phyloP scores from a whole-genome alignment of 257 asterid genomes.

The Lantana camara region DNA sequence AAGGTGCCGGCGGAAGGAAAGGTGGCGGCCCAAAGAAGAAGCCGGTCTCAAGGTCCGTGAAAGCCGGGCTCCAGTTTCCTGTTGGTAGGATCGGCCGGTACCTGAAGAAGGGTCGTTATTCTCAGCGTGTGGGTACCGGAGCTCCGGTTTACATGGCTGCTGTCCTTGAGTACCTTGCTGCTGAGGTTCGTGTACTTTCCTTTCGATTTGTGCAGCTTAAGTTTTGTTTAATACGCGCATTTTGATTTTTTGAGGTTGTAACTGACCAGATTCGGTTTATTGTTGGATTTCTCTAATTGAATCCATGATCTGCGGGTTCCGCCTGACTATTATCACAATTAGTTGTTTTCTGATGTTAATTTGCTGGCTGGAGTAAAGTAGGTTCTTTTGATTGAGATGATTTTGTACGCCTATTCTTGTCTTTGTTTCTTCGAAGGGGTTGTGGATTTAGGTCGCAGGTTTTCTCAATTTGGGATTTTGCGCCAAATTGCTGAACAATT shows the following conservation, averaged over 20 bases:
- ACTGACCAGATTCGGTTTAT: not conserved
- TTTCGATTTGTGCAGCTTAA: too few species aligned
- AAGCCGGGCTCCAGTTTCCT: slow-evolving; percentile 63
- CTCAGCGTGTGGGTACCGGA: slow-evolving; percentile 50
- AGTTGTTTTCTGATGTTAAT: not conserved
- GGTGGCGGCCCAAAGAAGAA: slow-evolving; percentile 64
- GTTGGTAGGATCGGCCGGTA: slow-evolving; percentile 59
- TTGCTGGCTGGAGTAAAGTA: not conserved
- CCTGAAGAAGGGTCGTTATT: slow-evolving; percentile 49
- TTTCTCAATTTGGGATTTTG: slow-evolving; percentile 7
- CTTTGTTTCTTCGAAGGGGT: not conserved
- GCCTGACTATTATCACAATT: not conserved
- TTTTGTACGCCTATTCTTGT: not conserved
- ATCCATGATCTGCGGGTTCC: not conserved
- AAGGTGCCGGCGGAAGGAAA: slow-evolving; percentile 55
- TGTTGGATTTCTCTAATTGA: not conserved
- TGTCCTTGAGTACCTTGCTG: slow-evolving; percentile 46
- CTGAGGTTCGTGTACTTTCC: slow-evolving; percentile 24
- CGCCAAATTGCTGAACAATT: not conserved
- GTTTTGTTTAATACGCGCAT: not conserved
- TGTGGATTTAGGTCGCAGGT: not conserved
- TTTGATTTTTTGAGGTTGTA: not conserved
- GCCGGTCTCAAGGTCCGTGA: slow-evolving; percentile 50
- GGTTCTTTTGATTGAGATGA: not conserved
- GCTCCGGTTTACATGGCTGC: slow-evolving; percentile 65